A percentile compares a stretch with the other conserved stretches of the same genome.
These are phyloP conservation scores for Vitis labrusca DNA, from an alignment of 164 flowering plant species.

Conservation along the genomic window DNA sequence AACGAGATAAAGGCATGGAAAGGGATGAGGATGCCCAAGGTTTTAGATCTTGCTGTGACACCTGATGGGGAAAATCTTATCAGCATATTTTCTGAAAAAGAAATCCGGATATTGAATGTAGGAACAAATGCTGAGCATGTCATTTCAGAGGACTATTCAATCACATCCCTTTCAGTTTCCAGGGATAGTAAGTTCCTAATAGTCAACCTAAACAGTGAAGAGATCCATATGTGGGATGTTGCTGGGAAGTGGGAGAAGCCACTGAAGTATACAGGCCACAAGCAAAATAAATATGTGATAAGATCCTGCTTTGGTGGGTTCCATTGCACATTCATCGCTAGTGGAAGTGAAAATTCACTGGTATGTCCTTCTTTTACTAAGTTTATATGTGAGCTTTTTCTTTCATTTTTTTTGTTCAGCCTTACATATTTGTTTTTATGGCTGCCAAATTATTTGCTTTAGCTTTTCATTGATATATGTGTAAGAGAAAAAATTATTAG, in stretches of 20 bases:
- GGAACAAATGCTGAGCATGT: constrained; percentile 57
- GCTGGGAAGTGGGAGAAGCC: constrained; percentile 57
- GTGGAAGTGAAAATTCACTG: constrained; percentile 93
- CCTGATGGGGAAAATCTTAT: constrained; percentile 75
- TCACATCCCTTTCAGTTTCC: constrained; percentile 80
- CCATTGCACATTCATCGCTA: constrained; percentile 67
- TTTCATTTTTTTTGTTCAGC: not conserved
- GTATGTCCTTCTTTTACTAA: constrained; percentile 33
- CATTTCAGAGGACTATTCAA: constrained; percentile 66
- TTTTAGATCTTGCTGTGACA: constrained; percentile 79
- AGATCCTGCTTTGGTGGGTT: constrained; percentile 93
- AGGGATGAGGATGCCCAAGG: constrained; percentile 77
- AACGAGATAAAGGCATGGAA: constrained; percentile 77
- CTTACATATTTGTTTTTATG: no score
- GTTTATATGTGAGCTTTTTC: not conserved
- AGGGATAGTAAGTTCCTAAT: constrained; percentile 59
- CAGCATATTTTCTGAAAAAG: constrained; percentile 65
- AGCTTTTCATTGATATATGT: no score
- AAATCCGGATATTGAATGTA: constrained; percentile 60
- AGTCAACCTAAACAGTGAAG: constrained; percentile 82
- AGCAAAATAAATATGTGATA: constrained; percentile 76
- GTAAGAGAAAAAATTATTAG: no score
- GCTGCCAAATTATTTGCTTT: no score
- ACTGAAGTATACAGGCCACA: constrained; percentile 62
- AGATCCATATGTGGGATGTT: constrained; percentile 90